Base-by-base conservation (phyloP, 352 stramenopile genomes). In the Phytophthora cryptogea region DNA sequence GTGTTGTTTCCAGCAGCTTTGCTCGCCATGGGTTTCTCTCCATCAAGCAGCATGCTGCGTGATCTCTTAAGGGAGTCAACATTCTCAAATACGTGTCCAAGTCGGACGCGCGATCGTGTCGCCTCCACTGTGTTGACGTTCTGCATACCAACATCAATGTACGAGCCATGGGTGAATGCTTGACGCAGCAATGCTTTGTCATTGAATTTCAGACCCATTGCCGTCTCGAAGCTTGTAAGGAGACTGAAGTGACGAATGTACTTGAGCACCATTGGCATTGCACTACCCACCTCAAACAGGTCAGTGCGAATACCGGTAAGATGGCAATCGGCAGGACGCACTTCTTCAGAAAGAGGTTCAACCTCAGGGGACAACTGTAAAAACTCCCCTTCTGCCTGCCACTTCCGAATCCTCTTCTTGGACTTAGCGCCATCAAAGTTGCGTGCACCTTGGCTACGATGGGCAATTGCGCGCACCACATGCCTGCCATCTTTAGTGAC, bases 201-300 rank as follows among this genome's bases (percentile, higher is more conserved):
- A 6, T 74, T 72, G 30, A 94, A 92, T 11, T 47, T 65, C 8
- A 94, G 51, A 4, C 70, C 75, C 77, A 92, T 89, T 17, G 65
- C 64, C 11, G 32, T 37, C 59, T 88, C 79, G 51, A 96, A 94
- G 37, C 69, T 86, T 16, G 72, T 66, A 3, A 94, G 62, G 17
- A 91, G 46, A 20, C 76, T 80, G 55, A 82, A 91, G 54, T 96
- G 76, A 9, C 84, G 82, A 27, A 96, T 66, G 63, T 92, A 87
- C 68, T 92, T 92, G 16, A 94, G 68, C 40, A 92, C 70, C 83
- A 96, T 90, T 14, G 87, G 86, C 78, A 96, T 90, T n/a, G 80
- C 82, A 26, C 73, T 86, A 11, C 72, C 82, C n/a, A 92, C 44
- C 53, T 96, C 87, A 36, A 94, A 93, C 2, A 96, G 70, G 43